Percentiles rank a stretch among this genome's conserved stretches.
phyloP scores from a whole-genome alignment of 163 green algal species.

The Chlorella variabilis region DNA sequence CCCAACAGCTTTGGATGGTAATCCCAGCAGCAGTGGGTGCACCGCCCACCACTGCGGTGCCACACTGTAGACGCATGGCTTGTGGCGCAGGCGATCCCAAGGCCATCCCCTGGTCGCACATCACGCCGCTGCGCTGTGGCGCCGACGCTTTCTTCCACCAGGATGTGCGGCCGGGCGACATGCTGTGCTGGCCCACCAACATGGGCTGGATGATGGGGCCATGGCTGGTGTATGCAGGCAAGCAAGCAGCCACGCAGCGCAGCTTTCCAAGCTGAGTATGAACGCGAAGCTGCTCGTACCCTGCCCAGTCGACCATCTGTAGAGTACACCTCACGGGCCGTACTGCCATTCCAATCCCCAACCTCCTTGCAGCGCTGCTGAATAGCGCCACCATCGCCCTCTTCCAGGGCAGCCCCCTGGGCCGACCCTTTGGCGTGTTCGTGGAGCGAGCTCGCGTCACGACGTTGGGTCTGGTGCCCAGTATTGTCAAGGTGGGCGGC shows the following conservation, averaged over 20 bases:
- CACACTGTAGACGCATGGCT: conserved; percentile 5
- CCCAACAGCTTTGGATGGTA: too few species aligned
- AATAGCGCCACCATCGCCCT: conserved; percentile 87
- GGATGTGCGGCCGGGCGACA: conserved; percentile 71
- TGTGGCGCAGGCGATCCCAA: conserved; percentile 83
- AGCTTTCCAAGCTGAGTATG: too few species aligned
- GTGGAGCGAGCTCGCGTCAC: conserved; percentile 76
- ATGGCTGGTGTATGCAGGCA: conserved; percentile 83
- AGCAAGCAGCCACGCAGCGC: too few species aligned
- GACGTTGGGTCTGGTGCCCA: conserved; percentile 79
- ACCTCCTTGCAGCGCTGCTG: conserved; percentile 71
- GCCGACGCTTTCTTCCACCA: conserved; percentile 83
- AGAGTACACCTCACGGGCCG: too few species aligned
- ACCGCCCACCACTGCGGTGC: too few species aligned
- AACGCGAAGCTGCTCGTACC: too few species aligned
- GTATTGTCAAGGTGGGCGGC: conserved; percentile 40
- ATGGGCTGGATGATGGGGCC: conserved; percentile 98
- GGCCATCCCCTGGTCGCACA: conserved; percentile 91
- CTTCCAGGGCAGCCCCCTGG: conserved; percentile 83
- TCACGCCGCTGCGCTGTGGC: conserved; percentile 80
- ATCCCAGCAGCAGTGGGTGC: too few species aligned
- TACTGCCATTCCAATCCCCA: too few species aligned
- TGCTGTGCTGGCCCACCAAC: conserved; percentile 91
- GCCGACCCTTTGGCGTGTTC: conserved; percentile 83
- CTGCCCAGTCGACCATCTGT: too few species aligned